Evolutionary conservation across 140 eudicot species (phyloP).

Genomic region (Senecio squalidus): DNA sequence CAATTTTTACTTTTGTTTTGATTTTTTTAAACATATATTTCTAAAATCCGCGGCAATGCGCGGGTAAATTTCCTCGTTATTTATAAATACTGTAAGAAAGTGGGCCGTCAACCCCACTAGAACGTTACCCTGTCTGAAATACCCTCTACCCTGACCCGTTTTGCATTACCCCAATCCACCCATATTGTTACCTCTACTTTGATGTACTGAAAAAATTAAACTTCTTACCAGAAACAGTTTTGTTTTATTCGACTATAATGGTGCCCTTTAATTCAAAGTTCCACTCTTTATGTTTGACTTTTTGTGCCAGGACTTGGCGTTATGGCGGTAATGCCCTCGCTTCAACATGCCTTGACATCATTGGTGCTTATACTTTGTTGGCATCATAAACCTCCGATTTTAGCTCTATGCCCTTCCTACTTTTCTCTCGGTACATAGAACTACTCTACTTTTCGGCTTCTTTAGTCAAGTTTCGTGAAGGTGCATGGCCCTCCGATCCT

Average conservation of each 20-base stretch:
- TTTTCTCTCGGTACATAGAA: slow-evolving; percentile 73
- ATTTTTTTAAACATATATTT: too few relatives aligned
- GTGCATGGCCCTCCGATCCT: slow-evolving; percentile 70
- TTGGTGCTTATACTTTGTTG: slow-evolving; percentile 64
- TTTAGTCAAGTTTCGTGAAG: slow-evolving; percentile 53
- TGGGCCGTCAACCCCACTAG: too few relatives aligned
- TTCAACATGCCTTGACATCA: slow-evolving; percentile 73
- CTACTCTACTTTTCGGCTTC: slow-evolving; percentile 61
- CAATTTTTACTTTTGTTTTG: too few relatives aligned
- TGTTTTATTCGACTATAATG: too few relatives aligned
- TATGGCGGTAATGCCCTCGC: slow-evolving; percentile 66
- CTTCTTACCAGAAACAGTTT: too few relatives aligned
- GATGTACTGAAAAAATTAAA: too few relatives aligned
- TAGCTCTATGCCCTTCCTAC: slow-evolving; percentile 50
- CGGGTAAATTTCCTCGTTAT: too few relatives aligned
- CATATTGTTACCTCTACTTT: not conserved
- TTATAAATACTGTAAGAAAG: too few relatives aligned
- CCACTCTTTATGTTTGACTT: not conserved
- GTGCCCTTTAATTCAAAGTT: too few relatives aligned
- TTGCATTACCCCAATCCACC: not conserved
- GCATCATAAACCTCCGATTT: slow-evolving; percentile 52
- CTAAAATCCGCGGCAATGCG: too few relatives aligned
- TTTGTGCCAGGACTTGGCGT: slow-evolving; percentile 69
- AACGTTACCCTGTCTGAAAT: too few relatives aligned
- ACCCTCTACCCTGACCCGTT: not conserved